phyloP scores from a whole-genome alignment of 2,329 filamentous ascomycete species.

The Diaporthe citriasiana region DNA sequence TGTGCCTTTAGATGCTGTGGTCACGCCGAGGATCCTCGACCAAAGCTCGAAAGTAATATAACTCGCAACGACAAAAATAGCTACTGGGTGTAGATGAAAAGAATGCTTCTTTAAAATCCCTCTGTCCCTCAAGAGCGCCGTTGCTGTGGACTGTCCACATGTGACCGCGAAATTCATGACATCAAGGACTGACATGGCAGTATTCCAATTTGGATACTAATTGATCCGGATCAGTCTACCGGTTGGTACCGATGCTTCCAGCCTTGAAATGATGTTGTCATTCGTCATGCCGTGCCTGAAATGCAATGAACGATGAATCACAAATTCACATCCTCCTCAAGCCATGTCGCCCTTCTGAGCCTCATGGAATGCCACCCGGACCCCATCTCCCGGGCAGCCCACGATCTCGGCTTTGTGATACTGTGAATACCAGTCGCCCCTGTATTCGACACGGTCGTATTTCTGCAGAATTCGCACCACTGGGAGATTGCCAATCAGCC shows the following conservation, averaged over 20 bases:
- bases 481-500: constrained; percentile 47
- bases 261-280: neutral
- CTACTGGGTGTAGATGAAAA: neutral
- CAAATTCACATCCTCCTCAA: constrained; percentile 8
- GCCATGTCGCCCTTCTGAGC: constrained; percentile 46
- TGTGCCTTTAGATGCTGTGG: neutral
- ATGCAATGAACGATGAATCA: neutral
- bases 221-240: neutral
- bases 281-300: neutral
- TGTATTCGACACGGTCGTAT: constrained; percentile 68
- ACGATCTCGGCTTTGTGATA: constrained; percentile 60
- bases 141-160: no score
- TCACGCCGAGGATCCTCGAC: neutral
- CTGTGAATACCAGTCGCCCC: constrained; percentile 61
- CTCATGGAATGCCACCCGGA: constrained; percentile 57
- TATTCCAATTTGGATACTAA: neutral
- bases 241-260: neutral
- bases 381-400: constrained; percentile 58
- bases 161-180: neutral
- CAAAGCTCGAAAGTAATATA: neutral
- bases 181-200: neutral
- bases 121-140: neutral
- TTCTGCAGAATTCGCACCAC: constrained; percentile 70
- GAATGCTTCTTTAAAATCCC: neutral
- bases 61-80: neutral